Evolutionary conservation across 1,139 yeast genomes (phyloP).

Genomic region (Saccharomyces hybrid): DNA sequence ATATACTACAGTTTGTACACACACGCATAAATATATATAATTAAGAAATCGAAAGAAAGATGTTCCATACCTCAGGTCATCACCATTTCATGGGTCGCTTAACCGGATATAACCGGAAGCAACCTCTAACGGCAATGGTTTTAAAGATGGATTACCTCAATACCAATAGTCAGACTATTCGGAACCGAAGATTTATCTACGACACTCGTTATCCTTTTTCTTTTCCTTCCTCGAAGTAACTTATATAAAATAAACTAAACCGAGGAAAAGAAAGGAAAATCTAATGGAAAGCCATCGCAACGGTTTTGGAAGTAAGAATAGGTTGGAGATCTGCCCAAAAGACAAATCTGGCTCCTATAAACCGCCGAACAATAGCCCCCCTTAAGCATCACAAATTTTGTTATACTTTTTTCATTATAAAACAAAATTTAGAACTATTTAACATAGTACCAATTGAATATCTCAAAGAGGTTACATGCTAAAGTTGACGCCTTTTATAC

Average conservation of each 20-base stretch:
- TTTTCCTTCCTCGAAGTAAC: not conserved
- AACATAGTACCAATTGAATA: no score
- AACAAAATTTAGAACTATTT: no score
- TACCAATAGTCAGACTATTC: conserved; percentile 1
- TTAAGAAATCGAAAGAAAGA: conserved; percentile 10
- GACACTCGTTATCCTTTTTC: conserved; percentile 1
- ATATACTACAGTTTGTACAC: not conserved
- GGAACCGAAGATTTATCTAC: conserved; percentile 6
- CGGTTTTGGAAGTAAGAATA: not conserved
- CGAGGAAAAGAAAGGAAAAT: not conserved
- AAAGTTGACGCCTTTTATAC: not conserved
- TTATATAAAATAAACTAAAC: not conserved
- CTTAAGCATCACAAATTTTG: not conserved
- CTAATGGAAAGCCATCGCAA: not conserved
- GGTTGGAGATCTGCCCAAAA: not conserved
- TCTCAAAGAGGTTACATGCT: not conserved
- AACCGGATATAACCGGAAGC: conserved; percentile 36
- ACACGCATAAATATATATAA: not conserved
- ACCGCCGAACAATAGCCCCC: not conserved
- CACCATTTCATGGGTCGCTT: conserved; percentile 80
- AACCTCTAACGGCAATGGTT: conserved; percentile 95
- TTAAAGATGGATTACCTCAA: conserved; percentile 45
- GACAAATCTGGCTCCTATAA: not conserved
- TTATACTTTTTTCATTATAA: not conserved
- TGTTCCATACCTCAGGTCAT: conserved; percentile 88